A percentile compares a stretch with the other conserved stretches of the same genome.
Conservation (phyloP, 345 rosid species). For the Melaleuca quinquenervia region DNA sequence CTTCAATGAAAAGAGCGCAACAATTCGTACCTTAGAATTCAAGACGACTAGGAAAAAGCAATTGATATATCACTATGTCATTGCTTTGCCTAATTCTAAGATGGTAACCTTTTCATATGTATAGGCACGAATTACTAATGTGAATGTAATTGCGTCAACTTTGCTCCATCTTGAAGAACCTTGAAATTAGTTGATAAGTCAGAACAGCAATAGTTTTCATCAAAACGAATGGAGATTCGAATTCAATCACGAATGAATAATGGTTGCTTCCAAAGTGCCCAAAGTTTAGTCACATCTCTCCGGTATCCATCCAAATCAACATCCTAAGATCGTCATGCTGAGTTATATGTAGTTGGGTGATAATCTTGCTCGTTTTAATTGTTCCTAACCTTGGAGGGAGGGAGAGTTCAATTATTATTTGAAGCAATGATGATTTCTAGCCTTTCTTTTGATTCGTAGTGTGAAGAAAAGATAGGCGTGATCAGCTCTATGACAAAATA, state of each 20-base stretch:
- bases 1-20: background rate
- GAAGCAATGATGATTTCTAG: background rate
- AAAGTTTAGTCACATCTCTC: background rate
- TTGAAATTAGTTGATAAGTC: background rate
- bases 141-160: background rate
- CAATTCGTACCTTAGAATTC: background rate
- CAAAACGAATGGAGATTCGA: background rate
- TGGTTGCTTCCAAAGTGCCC: background rate
- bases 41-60: background rate
- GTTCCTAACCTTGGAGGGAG: background rate
- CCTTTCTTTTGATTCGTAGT: background rate
- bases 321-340: background rate
- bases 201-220: background rate
- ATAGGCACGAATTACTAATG: background rate
- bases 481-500: background rate
- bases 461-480: background rate
- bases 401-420: background rate
- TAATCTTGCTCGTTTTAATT: background rate
- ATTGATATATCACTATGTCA: background rate
- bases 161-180: background rate
- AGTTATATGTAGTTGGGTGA: background rate
- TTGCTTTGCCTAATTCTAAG: background rate
- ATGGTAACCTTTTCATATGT: background rate
- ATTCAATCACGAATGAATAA: background rate
- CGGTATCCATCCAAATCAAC: background rate